These are phyloP conservation scores for Aspergillus persii DNA, from an alignment of 2,329 filamentous ascomycete genomes.

Conservation along the genomic window DNA sequence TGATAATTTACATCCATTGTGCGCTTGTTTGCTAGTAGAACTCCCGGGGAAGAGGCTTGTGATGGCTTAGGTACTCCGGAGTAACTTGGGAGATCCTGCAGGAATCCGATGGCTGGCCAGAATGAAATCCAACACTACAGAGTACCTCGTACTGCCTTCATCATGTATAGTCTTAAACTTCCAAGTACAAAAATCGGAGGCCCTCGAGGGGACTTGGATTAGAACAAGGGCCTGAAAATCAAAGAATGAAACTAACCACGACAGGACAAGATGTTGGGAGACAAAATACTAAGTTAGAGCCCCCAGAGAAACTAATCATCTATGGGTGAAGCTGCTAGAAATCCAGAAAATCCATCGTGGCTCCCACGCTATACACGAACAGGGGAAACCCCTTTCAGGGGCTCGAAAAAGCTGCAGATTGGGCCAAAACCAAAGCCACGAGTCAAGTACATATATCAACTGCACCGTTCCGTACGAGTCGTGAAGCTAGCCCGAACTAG, in stretches of 20 bases:
- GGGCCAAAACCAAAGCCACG: background rate
- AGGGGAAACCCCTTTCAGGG: background rate
- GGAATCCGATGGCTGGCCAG: no score
- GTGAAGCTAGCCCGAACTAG: background rate
- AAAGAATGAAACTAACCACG: background rate
- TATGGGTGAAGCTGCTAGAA: background rate
- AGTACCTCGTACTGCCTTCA: no score
- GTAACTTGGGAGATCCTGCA: no score
- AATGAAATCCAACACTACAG: no score
- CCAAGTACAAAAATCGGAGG: no score
- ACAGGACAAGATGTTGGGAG: background rate
- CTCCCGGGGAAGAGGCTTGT: no score
- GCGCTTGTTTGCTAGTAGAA: no score
- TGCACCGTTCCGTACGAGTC: background rate
- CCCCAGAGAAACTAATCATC: background rate
- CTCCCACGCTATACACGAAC: background rate
- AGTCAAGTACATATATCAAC: background rate
- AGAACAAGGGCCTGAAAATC: no score
- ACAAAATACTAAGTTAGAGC: background rate
- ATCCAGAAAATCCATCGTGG: background rate
- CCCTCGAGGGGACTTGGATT: no score
- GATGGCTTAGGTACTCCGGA: no score
- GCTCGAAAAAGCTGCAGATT: background rate
- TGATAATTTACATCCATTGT: no score
- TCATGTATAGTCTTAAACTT: no score